These are phyloP conservation scores for Monilinia polystroma DNA, from an alignment of 2,329 filamentous ascomycete species.

Conservation along the genomic window DNA sequence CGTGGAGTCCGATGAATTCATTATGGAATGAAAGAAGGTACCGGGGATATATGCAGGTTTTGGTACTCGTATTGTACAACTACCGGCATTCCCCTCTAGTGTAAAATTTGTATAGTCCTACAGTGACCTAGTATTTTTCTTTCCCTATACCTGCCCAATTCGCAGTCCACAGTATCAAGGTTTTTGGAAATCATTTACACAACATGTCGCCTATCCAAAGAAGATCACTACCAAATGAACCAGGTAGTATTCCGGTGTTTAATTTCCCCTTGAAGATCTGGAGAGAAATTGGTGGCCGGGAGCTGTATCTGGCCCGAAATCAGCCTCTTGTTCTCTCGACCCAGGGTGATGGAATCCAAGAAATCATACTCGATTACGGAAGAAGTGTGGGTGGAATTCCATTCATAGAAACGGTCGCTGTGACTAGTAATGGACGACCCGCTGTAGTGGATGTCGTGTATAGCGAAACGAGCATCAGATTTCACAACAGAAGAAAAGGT, in stretches of 20 bases:
- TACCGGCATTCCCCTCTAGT: background rate
- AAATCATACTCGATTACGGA: constrained; percentile 31
- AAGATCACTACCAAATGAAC: constrained; percentile 10
- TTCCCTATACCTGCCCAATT: background rate
- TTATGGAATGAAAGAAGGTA: background rate
- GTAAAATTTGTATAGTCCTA: background rate
- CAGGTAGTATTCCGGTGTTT: constrained; percentile 7
- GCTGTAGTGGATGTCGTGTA: constrained; percentile 32
- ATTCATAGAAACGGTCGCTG: constrained; percentile 26
- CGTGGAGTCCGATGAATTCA: background rate
- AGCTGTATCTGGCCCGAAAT: background rate
- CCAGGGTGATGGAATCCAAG: constrained; percentile 21
- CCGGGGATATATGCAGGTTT: background rate
- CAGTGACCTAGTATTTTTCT: background rate
- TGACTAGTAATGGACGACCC: constrained; percentile 23
- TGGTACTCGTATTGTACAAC: background rate
- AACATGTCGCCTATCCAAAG: constrained; percentile 3
- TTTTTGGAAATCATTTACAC: background rate
- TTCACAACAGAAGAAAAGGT: constrained; percentile 27
- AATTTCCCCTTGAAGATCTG: constrained; percentile 8
- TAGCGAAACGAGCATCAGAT: constrained; percentile 31
- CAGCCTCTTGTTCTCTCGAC: constrained; percentile 22
- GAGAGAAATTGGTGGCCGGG: constrained; percentile 14
- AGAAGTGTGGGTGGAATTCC: constrained; percentile 31
- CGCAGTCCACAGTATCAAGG: background rate